Evolutionary conservation across 2,329 filamentous ascomycete genomes (phyloP).

Genomic region (Alternaria burnsii): DNA sequence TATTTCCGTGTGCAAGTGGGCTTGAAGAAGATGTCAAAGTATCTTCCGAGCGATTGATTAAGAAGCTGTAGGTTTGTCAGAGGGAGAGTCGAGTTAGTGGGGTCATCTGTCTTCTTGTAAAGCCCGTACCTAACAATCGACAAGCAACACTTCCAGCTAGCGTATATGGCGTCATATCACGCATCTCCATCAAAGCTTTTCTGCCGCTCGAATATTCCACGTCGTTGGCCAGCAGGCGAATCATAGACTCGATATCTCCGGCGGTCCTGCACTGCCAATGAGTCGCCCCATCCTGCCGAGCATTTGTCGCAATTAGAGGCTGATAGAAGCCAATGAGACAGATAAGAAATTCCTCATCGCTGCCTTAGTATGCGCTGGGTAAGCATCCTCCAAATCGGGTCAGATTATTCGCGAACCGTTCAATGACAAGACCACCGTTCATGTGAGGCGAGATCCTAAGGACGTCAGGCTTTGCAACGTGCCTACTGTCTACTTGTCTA

Average conservation of each 20-base stretch:
- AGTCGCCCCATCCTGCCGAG: constrained; percentile 20
- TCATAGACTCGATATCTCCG: constrained; percentile 20
- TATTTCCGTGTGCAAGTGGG: background rate
- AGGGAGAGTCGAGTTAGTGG: constrained; percentile 13
- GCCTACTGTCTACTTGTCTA: background rate
- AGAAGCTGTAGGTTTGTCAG: background rate
- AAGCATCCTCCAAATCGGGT: background rate
- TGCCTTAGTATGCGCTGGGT: background rate
- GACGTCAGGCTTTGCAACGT: background rate
- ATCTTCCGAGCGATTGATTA: background rate
- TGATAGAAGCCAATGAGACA: background rate
- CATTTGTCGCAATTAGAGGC: constrained; percentile 17
- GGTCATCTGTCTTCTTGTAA: constrained; percentile 29
- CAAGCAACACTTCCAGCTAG: constrained; percentile 35
- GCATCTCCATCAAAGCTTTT: constrained; percentile 37
- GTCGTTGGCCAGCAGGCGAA: constrained; percentile 27
- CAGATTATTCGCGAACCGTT: background rate
- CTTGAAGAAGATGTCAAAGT: background rate
- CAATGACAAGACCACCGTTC: background rate
- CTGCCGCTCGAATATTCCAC: constrained; percentile 31
- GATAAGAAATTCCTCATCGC: background rate
- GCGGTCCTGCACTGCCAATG: constrained; percentile 35
- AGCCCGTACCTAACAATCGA: constrained; percentile 23
- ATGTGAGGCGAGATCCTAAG: background rate
- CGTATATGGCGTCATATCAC: constrained; percentile 49